Conservation (phyloP, 2,329 filamentous ascomycete genomes). For the Cladosporium oxysporum region DNA sequence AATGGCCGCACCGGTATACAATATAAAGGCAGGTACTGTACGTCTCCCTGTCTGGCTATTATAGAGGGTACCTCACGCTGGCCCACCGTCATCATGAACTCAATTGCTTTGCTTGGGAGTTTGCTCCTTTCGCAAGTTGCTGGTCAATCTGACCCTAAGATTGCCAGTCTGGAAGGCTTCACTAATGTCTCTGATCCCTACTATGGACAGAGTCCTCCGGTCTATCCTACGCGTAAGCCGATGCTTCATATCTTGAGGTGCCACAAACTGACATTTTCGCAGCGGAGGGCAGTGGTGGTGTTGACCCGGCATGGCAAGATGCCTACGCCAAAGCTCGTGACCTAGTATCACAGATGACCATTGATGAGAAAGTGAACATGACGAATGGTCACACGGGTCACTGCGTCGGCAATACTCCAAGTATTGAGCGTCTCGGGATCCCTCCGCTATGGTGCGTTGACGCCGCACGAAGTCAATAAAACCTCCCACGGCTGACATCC, state of each 20-base stretch:
- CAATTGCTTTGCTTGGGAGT: background rate
- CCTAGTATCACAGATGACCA: conserved; percentile 38
- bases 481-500: conserved; percentile 50
- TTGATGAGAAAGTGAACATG: conserved; percentile 40
- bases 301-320: conserved; percentile 31
- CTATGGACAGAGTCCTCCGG: conserved; percentile 29
- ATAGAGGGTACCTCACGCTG: no score
- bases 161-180: conserved; percentile 10
- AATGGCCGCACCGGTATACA: background rate
- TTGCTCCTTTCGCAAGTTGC: conserved; percentile 16
- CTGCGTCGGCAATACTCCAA: conserved; percentile 77
- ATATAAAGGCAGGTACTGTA: background rate
- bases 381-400: conserved; percentile 35
- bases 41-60: background rate
- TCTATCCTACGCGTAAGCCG: conserved; percentile 35
- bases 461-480: conserved; percentile 24
- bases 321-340: conserved; percentile 36
- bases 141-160: conserved; percentile 1
- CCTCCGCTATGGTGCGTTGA: conserved; percentile 64
- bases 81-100: conserved; percentile 2
- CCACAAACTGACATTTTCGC: conserved; percentile 4
- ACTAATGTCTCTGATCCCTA: conserved; percentile 23
- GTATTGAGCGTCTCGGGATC: conserved; percentile 68
- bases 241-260: background rate
- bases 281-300: conserved; percentile 30